Percentiles rank a stretch among this genome's conserved stretches.
Evolutionary conservation across 73 alveolate genomes (phyloP).

Genomic region (Breviolum minutum): DNA sequence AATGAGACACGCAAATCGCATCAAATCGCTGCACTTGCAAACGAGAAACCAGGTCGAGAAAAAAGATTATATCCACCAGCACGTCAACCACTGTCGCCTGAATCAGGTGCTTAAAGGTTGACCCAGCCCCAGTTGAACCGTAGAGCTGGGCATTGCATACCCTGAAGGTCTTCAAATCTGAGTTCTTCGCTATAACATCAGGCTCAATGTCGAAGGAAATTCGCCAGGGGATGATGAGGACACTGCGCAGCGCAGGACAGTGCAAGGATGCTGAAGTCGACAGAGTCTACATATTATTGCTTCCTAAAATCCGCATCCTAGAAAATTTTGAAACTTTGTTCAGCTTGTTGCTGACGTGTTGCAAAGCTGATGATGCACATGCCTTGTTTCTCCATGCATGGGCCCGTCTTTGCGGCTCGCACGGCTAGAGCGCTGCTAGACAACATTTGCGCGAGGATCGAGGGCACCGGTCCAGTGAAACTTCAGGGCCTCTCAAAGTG

Average conservation of each 20-base stretch:
- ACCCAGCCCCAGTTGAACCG: background rate
- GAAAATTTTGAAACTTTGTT: too few species aligned
- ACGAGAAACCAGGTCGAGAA: conserved; percentile 47
- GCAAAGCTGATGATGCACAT: background rate
- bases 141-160: background rate
- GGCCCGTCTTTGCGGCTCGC: conserved; percentile 70
- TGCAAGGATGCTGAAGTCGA: too few species aligned
- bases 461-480: background rate
- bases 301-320: background rate
- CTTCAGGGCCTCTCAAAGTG: background rate
- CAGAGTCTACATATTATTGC: too few species aligned
- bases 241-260: conserved; percentile 39
- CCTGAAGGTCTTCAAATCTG: background rate
- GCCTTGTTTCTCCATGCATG: background rate
- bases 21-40: background rate
- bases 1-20: background rate
- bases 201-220: conserved; percentile 88
- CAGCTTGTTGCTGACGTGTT: background rate
- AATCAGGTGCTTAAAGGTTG: too few species aligned
- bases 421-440: background rate
- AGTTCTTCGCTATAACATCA: conserved; percentile 4
- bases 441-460: background rate
- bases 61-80: conserved; percentile 66
- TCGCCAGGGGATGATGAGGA: conserved; percentile 93
- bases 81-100: conserved; percentile 83